phyloP scores from a whole-genome alignment of 345 rosid species.

The Excoecaria cochinchinensis region DNA sequence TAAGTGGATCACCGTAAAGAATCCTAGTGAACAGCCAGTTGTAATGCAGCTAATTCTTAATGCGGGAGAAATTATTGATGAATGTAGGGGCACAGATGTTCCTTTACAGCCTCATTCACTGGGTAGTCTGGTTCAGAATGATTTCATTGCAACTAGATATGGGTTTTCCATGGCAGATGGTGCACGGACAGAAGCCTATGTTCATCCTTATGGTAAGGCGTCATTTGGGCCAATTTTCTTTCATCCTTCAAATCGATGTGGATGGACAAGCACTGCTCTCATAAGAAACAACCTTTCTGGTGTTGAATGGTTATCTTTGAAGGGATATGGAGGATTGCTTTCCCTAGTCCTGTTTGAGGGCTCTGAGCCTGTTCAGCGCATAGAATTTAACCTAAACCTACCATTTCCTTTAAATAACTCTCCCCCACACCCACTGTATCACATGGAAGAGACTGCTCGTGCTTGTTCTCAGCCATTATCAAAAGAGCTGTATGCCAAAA shows the following conservation, averaged over 20 bases:
- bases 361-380: slow-evolving; percentile 46
- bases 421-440: slow-evolving; percentile 33
- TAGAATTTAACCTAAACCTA: slow-evolving; percentile 53
- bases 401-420: slow-evolving; percentile 41
- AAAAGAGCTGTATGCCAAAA: slow-evolving; percentile 62
- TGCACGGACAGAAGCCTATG: slow-evolving; percentile 50
- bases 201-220: slow-evolving; percentile 51
- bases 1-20: slow-evolving; percentile 61
- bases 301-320: slow-evolving; percentile 71
- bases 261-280: slow-evolving; percentile 69
- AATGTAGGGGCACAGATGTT: slow-evolving; percentile 44
- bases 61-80: slow-evolving; percentile 55
- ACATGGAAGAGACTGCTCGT: slow-evolving; percentile 32
- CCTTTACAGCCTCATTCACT: slow-evolving; percentile 28
- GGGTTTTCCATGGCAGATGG: slow-evolving; percentile 57
- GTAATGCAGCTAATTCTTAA: slow-evolving; percentile 71
- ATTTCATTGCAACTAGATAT: slow-evolving; percentile 22
- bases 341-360: slow-evolving; percentile 51
- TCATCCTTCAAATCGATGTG: slow-evolving; percentile 60
- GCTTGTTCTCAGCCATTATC: slow-evolving; percentile 52
- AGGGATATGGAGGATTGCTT: slow-evolving; percentile 55
- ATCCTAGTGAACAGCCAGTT: slow-evolving; percentile 66
- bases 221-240: slow-evolving; percentile 64
- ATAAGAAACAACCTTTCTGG: slow-evolving; percentile 71
- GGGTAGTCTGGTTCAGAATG: slow-evolving; percentile 24